A percentile compares a stretch with the other conserved stretches of the same genome.
These are phyloP conservation scores for Xylaria sp. DNA, from an alignment of 2,329 filamentous ascomycete genomes.

Conservation along the genomic window DNA sequence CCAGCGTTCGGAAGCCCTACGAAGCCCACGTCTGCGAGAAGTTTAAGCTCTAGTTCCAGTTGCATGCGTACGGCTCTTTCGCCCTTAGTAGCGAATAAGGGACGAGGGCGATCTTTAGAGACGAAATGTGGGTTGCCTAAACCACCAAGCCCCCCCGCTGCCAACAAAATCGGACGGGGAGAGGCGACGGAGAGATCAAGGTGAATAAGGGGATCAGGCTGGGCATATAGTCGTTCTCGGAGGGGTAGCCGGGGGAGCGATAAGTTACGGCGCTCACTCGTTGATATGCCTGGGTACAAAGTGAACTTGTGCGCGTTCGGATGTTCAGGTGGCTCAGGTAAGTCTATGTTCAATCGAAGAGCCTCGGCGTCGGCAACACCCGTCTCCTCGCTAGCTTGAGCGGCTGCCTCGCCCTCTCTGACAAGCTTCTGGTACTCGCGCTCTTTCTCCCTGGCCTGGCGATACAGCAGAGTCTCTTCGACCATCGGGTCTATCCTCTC, in stretches of 20 bases:
- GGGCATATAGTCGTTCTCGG: conserved; percentile 67
- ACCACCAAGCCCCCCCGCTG: conserved; percentile 88
- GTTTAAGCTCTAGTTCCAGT: conserved; percentile 90
- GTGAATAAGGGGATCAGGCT: conserved; percentile 78
- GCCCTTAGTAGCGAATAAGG: conserved; percentile 89
- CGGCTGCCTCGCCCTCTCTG: conserved; percentile 51
- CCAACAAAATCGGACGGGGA: conserved; percentile 83
- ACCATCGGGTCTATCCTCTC: conserved; percentile 79
- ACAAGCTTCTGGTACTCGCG: conserved; percentile 47
- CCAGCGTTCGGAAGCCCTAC: conserved; percentile 96
- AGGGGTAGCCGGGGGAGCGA: conserved; percentile 63
- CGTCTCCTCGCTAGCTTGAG: conserved; percentile 56
- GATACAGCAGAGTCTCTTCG: conserved; percentile 63
- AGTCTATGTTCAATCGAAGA: conserved; percentile 46
- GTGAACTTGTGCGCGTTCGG: conserved; percentile 79
- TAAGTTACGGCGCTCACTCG: conserved; percentile 71
- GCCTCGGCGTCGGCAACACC: conserved; percentile 32
- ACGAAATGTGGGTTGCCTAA: conserved; percentile 94
- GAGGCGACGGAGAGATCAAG: conserved; percentile 82
- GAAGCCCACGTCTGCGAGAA: conserved; percentile 93
- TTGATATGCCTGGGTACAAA: conserved; percentile 80
- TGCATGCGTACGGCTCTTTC: conserved; percentile 81
- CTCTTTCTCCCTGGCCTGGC: conserved; percentile 56
- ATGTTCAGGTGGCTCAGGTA: conserved; percentile 51
- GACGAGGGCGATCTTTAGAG: conserved; percentile 76